Evolutionary conservation across 108 stramenopile genomes (phyloP), one percentile per base, ranked within the genome.

Genomic region (Schizochytrium sp.): DNA sequence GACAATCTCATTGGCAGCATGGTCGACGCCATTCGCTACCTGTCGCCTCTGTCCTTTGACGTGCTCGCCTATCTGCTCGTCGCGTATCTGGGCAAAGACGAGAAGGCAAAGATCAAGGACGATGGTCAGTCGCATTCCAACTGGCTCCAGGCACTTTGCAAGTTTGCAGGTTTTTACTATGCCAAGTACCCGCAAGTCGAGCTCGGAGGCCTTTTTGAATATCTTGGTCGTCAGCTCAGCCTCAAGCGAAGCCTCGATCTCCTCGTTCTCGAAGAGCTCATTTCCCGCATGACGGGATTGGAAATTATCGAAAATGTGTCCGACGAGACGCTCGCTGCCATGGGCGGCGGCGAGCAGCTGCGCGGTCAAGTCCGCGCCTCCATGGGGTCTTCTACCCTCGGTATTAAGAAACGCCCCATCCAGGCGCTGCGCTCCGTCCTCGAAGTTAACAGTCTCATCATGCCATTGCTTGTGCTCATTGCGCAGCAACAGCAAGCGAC

Each of bases 1-100:
- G 98, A 96, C 90, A 98, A 98, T 87, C 88, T 98, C 89, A 97
- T 97, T 47, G 90, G 94, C 63, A 95, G 96, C 72, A 96, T 97
- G 95, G 97, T 98, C 2, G 97, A 98, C 60, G 92, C 97, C 41
- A 93, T 97, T 63, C 91, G 93, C 18, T 95, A 91, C 88, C 93
- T 95, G 18, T 94, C 96, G 5, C 94, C 94, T 4, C 90, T 97
- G 58, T 94, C 96, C 5, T 89, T 96, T 45, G 98, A 98, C 92
- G 97, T 97, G 19, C 91, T 97, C 87, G 94, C 95, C 5, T 95
- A 94, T 89, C 95, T 95, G 72, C 92, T 98, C 23, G 90, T 97
- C 18, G 89, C 88, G 28, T 92, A 95, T 69, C 91, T 97, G 5
- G 69, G 90, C 89, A 60, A 47, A 12, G 58, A 88, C 34, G 34